Base-by-base conservation (phyloP, 2,329 filamentous ascomycete genomes). In the Aspergillus ochraceoroseus region DNA sequence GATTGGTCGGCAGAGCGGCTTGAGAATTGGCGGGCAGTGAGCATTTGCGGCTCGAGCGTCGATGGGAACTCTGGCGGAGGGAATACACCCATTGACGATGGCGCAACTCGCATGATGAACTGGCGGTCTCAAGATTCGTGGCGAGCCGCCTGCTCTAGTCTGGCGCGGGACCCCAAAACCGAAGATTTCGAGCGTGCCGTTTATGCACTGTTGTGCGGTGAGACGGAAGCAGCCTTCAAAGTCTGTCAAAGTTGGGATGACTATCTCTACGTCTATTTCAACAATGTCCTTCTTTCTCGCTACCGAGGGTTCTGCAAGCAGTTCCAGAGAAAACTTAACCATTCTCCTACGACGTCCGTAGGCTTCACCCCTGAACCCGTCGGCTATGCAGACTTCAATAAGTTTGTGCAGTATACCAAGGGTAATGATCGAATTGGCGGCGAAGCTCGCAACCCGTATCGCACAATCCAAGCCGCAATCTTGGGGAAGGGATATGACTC, bases 171-270 rank as follows among this genome's bases (percentile, higher is more conserved):
- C 35, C 79, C 80, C 2, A 79, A 79, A 17, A 77, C 76, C 1
- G 82, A 85, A 53, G 78, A 84, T 36, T 90, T 88, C 56, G 88
- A 98, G 66, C 79, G 82, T 40, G 92, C 90, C 12, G 87, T 95
- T 0, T 95, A 95, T 59, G 90, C 87, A 18, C 68, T 95, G 8
- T 73, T 98, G n/a, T 83, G 85, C 28, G 92, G 92, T 34, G 87
- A 95, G 57, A 75, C 88, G 34, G 69, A 77, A 25, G 85, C 83
- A 36, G 86, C 94, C 7, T 80, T 86, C 57, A 78, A 79, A 49
- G 80, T 90, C 26, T 88, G 86, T 59, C 74, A 77, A 35, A 80
- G 75, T 14, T 94, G 88, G 83, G 87, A 95, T 52, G 90, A 96
- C 57, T 80, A 83, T 54, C 73, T 95, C 12, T 95, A 92, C 62